Base-by-base conservation (phyloP, 768 basidiomycete genomes). In the Kondoa subrosea region DNA sequence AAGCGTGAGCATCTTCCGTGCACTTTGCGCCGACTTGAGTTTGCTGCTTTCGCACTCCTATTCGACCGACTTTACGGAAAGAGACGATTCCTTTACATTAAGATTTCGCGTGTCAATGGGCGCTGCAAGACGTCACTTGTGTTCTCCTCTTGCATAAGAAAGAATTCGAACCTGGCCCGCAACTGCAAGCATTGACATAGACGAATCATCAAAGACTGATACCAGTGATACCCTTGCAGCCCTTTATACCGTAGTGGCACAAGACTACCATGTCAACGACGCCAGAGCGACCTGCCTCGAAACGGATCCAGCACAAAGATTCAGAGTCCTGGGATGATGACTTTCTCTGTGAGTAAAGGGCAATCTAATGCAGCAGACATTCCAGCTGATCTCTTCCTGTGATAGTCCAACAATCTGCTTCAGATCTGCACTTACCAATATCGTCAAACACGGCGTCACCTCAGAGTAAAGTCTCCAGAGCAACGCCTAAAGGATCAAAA, bases 271-370 rank as follows among this genome's bases (percentile, higher is more conserved):
- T n/a, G n/a, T n/a, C n/a, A n/a, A n/a, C n/a, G n/a, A n/a, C n/a
- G 40, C 40, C 40, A 50, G 21, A 21, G 40, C 40, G 40, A 50
- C 40, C 40, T 50, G 40, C 40, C 8, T 50, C 12, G 21, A 50
- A 50, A 50, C 12, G 12, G 21, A 21, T 50, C 8, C 40, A 50
- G 40, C 8, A 50, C 12, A 50, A 50, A 21, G 40, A 50, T 8
- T 50, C 40, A 50, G 58, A 60, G 58, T 14, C 14, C 58, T 60
- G 58, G 58, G 58, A 63, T 32, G 61, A 63, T 3, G 61, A 63
- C n/a, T 63, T 30, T 32, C 61, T 63, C 29, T 63, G 61, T 60
- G 29, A 4, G 58, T 60, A 12, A 25, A 60, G 58, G 14, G 4
- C 58, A 4, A 14, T 8, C 30, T 26, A 8, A 14, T 60, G 25